Conservation (phyloP, 495 filamentous ascomycete genomes). For the Aspergillus taichungensis region DNA sequence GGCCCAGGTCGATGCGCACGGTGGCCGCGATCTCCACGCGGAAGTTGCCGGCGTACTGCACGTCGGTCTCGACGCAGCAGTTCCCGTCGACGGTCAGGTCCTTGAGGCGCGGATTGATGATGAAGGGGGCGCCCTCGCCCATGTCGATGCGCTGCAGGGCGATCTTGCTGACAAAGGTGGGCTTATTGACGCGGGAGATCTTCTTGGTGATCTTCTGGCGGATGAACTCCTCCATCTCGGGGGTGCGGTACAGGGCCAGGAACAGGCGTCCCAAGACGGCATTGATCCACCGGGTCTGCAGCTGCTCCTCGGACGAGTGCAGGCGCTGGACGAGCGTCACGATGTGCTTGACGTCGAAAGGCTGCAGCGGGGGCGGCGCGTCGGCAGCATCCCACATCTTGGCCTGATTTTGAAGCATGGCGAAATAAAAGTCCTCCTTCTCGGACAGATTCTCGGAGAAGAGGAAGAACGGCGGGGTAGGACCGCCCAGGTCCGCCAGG, state of each 20-base stretch:
- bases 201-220: constrained; percentile 89
- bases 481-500: constrained; percentile 48
- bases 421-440: constrained; percentile 97
- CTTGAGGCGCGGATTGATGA: constrained; percentile 81
- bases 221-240: constrained; percentile 68
- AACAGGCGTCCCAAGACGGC: constrained; percentile 82
- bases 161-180: constrained; percentile 77
- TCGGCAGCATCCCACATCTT: constrained; percentile 47
- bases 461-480: constrained; percentile 75
- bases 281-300: constrained; percentile 93
- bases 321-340: constrained; percentile 78
- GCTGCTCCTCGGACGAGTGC: constrained; percentile 84
- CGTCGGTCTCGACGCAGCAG: constrained; percentile 72
- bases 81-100: constrained; percentile 90
- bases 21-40: constrained; percentile 81
- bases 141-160: constrained; percentile 74
- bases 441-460: constrained; percentile 92
- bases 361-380: constrained; percentile 58
- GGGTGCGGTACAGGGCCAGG: constrained; percentile 76
- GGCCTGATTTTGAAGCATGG: constrained; percentile 77
- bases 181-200: constrained; percentile 87
- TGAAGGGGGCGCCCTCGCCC: constrained; percentile 76
- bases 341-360: constrained; percentile 77
- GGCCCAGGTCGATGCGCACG: constrained; percentile 80
- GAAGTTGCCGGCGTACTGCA: constrained; percentile 84